phyloP scores from a whole-genome alignment of 768 basidiomycete genomes.

The Collybiopsis confluens region DNA sequence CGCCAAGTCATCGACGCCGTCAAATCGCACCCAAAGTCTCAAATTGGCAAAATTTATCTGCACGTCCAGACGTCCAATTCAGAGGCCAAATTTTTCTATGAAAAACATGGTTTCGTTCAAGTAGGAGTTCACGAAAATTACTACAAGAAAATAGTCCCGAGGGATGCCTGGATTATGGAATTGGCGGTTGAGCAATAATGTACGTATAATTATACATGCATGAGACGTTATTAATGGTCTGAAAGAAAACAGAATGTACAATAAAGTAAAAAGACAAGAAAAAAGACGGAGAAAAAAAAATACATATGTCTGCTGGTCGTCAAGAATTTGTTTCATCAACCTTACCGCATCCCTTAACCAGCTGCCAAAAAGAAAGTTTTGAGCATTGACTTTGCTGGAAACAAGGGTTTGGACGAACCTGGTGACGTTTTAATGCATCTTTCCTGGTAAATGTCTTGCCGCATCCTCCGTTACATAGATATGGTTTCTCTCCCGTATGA shows the following conservation, averaged over 20 bases:
- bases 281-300: not conserved
- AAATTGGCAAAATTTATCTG: slow-evolving; percentile 69
- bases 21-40: slow-evolving; percentile 49
- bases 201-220: slow-evolving; percentile 1
- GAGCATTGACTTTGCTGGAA: slow-evolving; percentile 3
- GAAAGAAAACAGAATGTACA: slow-evolving; percentile 4
- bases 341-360: slow-evolving; percentile 76
- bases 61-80: slow-evolving; percentile 86
- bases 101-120: slow-evolving; percentile 76
- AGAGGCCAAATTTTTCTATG: slow-evolving; percentile 78
- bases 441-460: slow-evolving; percentile 87
- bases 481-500: slow-evolving; percentile 83
- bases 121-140: slow-evolving; percentile 64
- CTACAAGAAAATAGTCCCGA: slow-evolving; percentile 86
- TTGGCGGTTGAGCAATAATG: slow-evolving; percentile 29
- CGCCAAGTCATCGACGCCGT: slow-evolving; percentile 66
- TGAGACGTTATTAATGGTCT: slow-evolving; percentile 1
- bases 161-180: slow-evolving; percentile 86
- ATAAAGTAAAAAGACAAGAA: not conserved
- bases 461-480: slow-evolving; percentile 77
- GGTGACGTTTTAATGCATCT: slow-evolving; percentile 82
- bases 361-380: slow-evolving; percentile 33
- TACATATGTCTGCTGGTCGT: slow-evolving; percentile 6
- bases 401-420: slow-evolving; percentile 42
- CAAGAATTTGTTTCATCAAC: slow-evolving; percentile 51